Evolutionary conservation across 106 monocot genomes (phyloP).

Genomic region (Dioscorea zingiberensis): DNA sequence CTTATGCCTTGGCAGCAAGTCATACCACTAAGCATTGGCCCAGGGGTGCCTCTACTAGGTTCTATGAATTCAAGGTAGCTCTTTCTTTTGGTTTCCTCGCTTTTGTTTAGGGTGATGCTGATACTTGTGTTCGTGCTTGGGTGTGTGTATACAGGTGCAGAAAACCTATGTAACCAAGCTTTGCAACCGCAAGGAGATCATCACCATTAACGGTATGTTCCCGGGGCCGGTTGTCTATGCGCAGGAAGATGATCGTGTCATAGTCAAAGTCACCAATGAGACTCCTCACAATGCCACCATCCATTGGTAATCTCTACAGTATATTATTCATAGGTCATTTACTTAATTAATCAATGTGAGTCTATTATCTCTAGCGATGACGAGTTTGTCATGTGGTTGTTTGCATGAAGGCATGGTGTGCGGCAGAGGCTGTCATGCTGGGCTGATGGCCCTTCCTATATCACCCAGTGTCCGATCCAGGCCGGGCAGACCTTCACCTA

Average conservation of each 20-base stretch:
- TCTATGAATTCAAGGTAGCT: constrained; percentile 35
- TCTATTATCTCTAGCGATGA: no score
- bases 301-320: constrained; percentile 48
- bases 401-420: constrained; percentile 23
- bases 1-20: not conserved
- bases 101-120: not conserved
- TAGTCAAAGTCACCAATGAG: constrained; percentile 45
- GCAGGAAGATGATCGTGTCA: constrained; percentile 40
- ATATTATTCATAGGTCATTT: no score
- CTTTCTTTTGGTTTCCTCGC: not conserved
- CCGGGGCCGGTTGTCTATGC: constrained; percentile 51
- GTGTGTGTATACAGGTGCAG: constrained; percentile 21
- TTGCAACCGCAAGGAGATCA: constrained; percentile 35
- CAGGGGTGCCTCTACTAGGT: constrained; percentile 24
- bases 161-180: constrained; percentile 29
- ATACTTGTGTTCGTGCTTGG: not conserved
- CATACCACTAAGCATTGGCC: constrained; percentile 13
- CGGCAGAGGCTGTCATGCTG: constrained; percentile 19
- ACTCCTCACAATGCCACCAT: constrained; percentile 38
- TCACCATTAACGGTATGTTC: constrained; percentile 38
- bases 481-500: constrained; percentile 17
- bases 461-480: constrained; percentile 33
- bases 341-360: no score
- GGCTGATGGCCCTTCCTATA: constrained; percentile 26
- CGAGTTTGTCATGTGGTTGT: no score